Evolutionary conservation across 1,284 basidiomycete genomes (phyloP).

Genomic region (Fistulinella cinereoalba): DNA sequence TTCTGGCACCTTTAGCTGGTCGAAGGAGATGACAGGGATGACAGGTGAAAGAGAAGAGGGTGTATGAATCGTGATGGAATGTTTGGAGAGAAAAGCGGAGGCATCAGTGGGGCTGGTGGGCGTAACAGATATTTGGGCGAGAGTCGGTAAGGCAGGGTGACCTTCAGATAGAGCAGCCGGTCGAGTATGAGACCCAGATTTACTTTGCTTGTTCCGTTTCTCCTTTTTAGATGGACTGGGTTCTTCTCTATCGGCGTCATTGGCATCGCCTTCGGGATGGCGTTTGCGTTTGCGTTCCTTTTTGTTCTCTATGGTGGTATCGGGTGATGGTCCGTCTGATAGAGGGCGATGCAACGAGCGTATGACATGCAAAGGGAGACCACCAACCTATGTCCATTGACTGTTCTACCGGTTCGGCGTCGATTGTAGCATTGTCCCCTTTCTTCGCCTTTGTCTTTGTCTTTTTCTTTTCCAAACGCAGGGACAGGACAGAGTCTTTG

Average conservation of each 20-base stretch:
- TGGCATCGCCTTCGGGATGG: conserved; percentile 10
- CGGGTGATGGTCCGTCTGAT: conserved; percentile 2
- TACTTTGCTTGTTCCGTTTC: conserved; percentile 24
- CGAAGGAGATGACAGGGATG: conserved; percentile 78
- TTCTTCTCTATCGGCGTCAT: conserved; percentile 6
- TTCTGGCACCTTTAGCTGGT: conserved; percentile 67
- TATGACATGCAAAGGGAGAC: not conserved
- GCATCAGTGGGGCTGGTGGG: conserved; percentile 42
- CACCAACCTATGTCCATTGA: conserved; percentile 8
- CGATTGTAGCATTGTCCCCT: not conserved
- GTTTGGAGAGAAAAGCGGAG: conserved; percentile 64
- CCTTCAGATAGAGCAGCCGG: conserved; percentile 19
- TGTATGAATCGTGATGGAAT: conserved; percentile 73
- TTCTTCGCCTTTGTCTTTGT: not conserved
- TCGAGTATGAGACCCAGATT: conserved; percentile 13
- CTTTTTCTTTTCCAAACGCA: conserved; percentile 1
- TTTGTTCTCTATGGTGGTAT: conserved; percentile 19
- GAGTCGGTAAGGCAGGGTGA: not conserved
- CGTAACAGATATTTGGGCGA: conserved; percentile 9
- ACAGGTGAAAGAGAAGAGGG: conserved; percentile 45
- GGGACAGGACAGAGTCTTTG: not conserved
- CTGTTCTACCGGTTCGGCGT: not conserved
- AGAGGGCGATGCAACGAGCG: not conserved
- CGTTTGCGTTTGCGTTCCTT: conserved; percentile 35
- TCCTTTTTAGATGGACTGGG: conserved; percentile 32